Conservation (phyloP, 2,329 filamentous ascomycete genomes). For the Bipolaris cookei region DNA sequence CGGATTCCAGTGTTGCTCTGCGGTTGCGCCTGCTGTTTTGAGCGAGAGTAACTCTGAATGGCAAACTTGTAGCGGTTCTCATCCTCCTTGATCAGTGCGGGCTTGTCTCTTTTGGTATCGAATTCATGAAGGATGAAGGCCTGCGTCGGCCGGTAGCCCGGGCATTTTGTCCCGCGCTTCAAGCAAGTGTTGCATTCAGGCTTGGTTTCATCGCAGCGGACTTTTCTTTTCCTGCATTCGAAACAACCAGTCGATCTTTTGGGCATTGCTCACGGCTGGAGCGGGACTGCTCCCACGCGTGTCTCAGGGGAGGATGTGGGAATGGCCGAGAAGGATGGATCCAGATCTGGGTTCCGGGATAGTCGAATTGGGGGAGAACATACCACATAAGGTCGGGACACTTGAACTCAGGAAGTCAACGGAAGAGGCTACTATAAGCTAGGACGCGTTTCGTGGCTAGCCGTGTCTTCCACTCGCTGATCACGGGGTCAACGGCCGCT, state of each 20-base stretch:
- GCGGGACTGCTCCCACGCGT: slow-evolving; percentile 14
- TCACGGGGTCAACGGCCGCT: slow-evolving; percentile 4
- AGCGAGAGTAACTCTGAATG: slow-evolving; percentile 25
- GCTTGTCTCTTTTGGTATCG: slow-evolving; percentile 34
- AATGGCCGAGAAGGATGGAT: not conserved
- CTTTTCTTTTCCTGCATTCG: slow-evolving; percentile 47
- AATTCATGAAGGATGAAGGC: slow-evolving; percentile 47
- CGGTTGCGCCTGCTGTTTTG: slow-evolving; percentile 8
- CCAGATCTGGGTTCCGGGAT: slow-evolving; percentile 1
- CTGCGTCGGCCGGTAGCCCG: slow-evolving; percentile 45
- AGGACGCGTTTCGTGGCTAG: slow-evolving; percentile 19
- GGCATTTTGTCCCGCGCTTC: slow-evolving; percentile 45
- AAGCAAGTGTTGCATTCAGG: slow-evolving; percentile 46
- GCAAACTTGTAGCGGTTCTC: slow-evolving; percentile 44
- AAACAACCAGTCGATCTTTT: slow-evolving; percentile 48
- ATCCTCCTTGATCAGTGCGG: slow-evolving; percentile 44
- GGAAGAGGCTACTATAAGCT: slow-evolving; percentile 10
- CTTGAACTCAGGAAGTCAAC: slow-evolving; percentile 1
- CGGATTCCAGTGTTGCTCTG: slow-evolving; percentile 16
- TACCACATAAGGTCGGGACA: slow-evolving; percentile 7
- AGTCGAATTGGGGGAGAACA: not conserved
- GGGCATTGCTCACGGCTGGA: slow-evolving; percentile 39
- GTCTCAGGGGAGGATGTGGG: not conserved
- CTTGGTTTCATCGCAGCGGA: slow-evolving; percentile 46
- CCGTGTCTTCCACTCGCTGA: slow-evolving; percentile 12